phyloP scores from a whole-genome alignment of 306 rosid species.

The Delonix regia region DNA sequence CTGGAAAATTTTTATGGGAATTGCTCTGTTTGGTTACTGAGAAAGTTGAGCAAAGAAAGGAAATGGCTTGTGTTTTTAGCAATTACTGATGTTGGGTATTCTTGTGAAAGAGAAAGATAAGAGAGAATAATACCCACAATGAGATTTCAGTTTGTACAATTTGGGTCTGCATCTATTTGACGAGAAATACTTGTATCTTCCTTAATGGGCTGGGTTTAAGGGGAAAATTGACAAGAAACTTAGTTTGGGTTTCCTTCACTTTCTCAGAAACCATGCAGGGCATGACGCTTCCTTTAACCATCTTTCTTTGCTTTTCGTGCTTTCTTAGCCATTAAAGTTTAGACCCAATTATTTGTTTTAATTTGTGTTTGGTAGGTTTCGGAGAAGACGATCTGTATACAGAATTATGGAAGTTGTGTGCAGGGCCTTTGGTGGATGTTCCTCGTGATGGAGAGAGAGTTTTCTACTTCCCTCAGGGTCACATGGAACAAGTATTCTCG shows the following conservation, averaged over 20 bases:
- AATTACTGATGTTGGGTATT: neutral
- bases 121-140: neutral
- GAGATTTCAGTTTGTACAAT: neutral
- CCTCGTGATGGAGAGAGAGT: slow-evolving; percentile 62
- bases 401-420: slow-evolving; percentile 79
- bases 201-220: neutral
- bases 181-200: neutral
- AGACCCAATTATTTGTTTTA: neutral
- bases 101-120: neutral
- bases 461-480: slow-evolving; percentile 89
- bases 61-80: slow-evolving; percentile 4
- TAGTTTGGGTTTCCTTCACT: neutral
- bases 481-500: slow-evolving; percentile 72
- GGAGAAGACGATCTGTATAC: slow-evolving; percentile 47
- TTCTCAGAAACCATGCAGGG: slow-evolving; percentile 35
- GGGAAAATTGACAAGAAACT: neutral
- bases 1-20: slow-evolving; percentile 24
- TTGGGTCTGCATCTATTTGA: neutral
- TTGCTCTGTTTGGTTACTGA: slow-evolving; percentile 41
- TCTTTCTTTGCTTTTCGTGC: neutral
- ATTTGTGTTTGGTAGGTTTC: slow-evolving; percentile 42
- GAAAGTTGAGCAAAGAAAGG: slow-evolving; percentile 28
- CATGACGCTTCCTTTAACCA: neutral
- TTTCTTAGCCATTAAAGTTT: neutral
- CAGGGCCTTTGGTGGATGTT: slow-evolving; percentile 85